Base-by-base conservation (phyloP, 768 basidiomycete species). In the Nevesoporus exiguus region DNA sequence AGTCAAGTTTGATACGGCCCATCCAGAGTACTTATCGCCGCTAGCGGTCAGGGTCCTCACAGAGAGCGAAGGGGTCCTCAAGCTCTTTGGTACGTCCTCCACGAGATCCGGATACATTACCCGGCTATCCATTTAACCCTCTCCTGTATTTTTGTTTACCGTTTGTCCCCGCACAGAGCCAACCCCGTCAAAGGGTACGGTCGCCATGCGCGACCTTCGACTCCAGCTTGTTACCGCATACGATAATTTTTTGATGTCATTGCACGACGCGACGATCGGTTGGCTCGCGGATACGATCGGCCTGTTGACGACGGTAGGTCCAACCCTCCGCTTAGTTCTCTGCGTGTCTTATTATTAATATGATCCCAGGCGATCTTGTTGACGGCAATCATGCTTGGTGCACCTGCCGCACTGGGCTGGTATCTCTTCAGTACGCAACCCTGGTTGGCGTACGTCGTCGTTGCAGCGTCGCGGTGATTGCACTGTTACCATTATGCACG, bases 251-350 rank as follows among this genome's bases (percentile, higher is more conserved):
- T 52, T 52, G 40, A 9, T 17, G 14, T 25, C 21, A 3, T 3
- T 67, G 1, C 55, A 65, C 30, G 67, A 64, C 0, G 69, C 59
- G 21, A 71, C 64, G n/a, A 56, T 68, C 5, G 64, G 69, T 39
- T 44, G 69, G 13, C 50, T 66, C 4, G 56, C 41, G 27, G 65
- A 66, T n/a, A 55, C 50, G 17, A 60, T 67, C 5, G 65, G 65
- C 2, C 24, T 65, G 15, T 6, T 60, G 36, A 40, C 9, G 6
- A 67, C 66, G 49, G 57, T 24, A 4, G 41, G 52, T 24, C 11
- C 8, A 41, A 15, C 5, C 7, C 48, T 27, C 27, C 5, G 3
- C 24, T 19, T n/a, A 14, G 5, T 21, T 21, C 3, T 11, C 14
- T 24, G 24, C 17, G 8, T 8, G 27, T n/a, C 7, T 8, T 24